Evolutionary conservation across 805 yeast species (phyloP).

Genomic region (Saccharomycopsis babjevae): DNA sequence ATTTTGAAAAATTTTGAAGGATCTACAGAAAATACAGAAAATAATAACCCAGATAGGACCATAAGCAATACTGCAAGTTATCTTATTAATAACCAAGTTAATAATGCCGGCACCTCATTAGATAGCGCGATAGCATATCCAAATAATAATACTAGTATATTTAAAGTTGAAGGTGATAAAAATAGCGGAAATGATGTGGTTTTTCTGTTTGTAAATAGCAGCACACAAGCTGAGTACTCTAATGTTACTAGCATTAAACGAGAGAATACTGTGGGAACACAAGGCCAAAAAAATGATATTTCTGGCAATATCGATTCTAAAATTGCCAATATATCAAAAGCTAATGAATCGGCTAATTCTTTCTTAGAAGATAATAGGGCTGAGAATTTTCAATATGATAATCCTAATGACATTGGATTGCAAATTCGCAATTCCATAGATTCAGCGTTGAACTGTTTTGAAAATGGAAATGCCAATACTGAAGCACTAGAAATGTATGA

Average conservation of each 20-base stretch:
- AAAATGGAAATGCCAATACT: neutral
- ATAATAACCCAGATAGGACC: neutral
- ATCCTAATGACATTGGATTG: neutral
- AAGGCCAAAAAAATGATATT: neutral
- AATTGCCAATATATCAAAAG: neutral
- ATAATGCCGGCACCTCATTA: neutral
- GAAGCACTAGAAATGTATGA: constrained; percentile 6
- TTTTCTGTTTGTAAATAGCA: neutral
- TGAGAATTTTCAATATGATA: neutral
- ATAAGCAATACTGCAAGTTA: neutral
- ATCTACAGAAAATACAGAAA: neutral
- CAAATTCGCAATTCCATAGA: neutral
- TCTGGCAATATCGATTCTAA: neutral
- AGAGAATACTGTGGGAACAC: neutral
- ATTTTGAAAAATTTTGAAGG: neutral
- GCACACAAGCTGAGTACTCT: neutral
- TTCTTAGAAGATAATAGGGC: neutral
- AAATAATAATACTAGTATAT: neutral
- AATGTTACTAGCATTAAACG: neutral
- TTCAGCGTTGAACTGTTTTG: neutral
- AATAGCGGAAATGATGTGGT: neutral
- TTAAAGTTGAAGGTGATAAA: neutral
- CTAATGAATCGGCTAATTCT: neutral
- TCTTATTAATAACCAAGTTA: neutral
- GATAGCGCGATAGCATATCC: neutral